Base-by-base conservation (phyloP, 352 stramenopile species). In the Plasmopara viticola region DNA sequence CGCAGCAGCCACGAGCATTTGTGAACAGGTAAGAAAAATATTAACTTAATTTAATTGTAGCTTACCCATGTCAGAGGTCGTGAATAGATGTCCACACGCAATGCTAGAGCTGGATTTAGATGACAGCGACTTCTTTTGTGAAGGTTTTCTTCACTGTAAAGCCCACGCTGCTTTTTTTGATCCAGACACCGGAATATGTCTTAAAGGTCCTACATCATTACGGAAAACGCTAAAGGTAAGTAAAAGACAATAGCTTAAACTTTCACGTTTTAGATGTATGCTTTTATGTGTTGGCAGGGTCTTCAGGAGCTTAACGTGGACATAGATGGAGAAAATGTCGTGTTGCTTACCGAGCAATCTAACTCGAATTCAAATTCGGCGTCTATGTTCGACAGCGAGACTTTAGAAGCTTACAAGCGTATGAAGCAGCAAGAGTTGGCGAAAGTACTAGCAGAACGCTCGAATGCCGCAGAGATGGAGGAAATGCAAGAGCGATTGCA, bases 81-180 rank as follows among this genome's bases (percentile, higher is more conserved):
- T 52, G 49, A 12, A 31, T 41, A 84, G 74, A 43, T 87, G 78
- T 51, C 74, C 78, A 6, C 77, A 92, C 47, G 79, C 81, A 39
- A 60, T 72, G 50, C 56, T 90, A 51, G 78, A 92, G 61, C 59
- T 92, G 44, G 78, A 92, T 53, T 58, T 86, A 44, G 77, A 89
- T 59, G 82, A 90, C 68, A 78, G 71, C 60, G 78, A 90, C 53
- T 92, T 92, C 55, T 87, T 90, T 58, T 74, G 61, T 48, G 72
- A 87, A 62, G 78, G 78, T 10, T 87, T 90, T 48, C 62, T 92
- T 40, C 75, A 87, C 52, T 92, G 81, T 71, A 92, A 92, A 51
- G 77, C 66, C 2, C 81, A 92, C 56, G 81, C 75, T 35, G 78
- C 81, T 12, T 86, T 87, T 62, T 92, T 92, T 51, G 81, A 92